A percentile compares a stretch with the other conserved stretches of the same genome.
phyloP scores from a whole-genome alignment of 192 early-diverging fungal species.

The Spizellomyces punctatus region DNA sequence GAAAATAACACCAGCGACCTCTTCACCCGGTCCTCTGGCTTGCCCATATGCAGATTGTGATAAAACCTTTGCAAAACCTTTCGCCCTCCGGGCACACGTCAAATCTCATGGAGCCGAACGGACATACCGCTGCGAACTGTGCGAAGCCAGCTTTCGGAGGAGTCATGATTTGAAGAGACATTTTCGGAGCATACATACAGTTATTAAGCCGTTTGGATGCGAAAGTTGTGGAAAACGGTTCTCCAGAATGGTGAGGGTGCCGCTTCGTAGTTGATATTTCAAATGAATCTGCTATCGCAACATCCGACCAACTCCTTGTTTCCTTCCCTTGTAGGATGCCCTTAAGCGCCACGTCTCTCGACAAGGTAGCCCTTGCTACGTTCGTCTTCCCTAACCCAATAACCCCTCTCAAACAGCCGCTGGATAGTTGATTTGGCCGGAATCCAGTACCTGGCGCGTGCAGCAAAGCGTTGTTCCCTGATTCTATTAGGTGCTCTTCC shows the following conservation, averaged over 20 bases:
- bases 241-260: conserved; percentile 41
- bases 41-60: conserved; percentile 38
- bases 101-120: conserved; percentile 47
- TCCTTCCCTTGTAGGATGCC: conserved; percentile 31
- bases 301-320: not conserved
- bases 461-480: no score
- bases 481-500: no score
- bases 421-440: no score
- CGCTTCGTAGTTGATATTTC: no score
- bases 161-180: conserved; percentile 60
- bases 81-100: conserved; percentile 52
- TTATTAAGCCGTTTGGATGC: conserved; percentile 54
- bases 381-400: not conserved
- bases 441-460: no score
- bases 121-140: conserved; percentile 47
- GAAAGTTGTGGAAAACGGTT: conserved; percentile 52
- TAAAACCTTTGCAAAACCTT: conserved; percentile 44
- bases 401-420: no score
- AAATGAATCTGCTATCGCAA: not conserved
- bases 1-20: not conserved
- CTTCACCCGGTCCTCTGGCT: not conserved
- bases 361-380: conserved; percentile 39
- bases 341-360: conserved; percentile 46
- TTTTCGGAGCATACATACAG: conserved; percentile 46
- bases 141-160: conserved; percentile 49